Base-by-base conservation (phyloP, 805 yeast species). In the Saturnispora ahearnii region DNA sequence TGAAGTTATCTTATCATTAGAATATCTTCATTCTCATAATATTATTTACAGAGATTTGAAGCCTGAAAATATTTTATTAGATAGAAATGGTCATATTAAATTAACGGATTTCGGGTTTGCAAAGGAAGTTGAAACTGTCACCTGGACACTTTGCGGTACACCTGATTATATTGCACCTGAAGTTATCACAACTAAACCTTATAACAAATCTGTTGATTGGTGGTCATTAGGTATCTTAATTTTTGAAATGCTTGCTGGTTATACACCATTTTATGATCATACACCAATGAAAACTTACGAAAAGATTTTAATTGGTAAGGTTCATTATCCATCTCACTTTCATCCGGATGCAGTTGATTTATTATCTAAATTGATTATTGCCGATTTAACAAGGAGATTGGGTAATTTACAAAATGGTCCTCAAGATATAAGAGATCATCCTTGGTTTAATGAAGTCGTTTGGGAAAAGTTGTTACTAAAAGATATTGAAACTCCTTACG, bases 131-230 rank as follows among this genome's bases (percentile, higher is more conserved):
- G 67, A 65, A 54, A 78, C 79, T 34, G 81, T 76, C 18, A 78
- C 83, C 6, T 78, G 77, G 69, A 78, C 83, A 1, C 71, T 78
- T 53, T 78, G 83, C 63, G 83, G 83, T 44, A 78, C 83, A 1
- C 83, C 83, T 0, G 83, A 78, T 62, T 78, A 78, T 60, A 78
- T 78, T 48, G 83, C 83, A 0, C 83, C 83, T 4, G 83, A 78
- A 58, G 82, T 78, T n/a, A 78, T 78, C 26, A 77, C 83, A 3
- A 76, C 81, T 10, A 76, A 78, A 56, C 82, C 83, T 2, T 78
- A 78, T 63, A 78, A 78, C 62, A 78, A 78, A 58, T 73, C 80
- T 2, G 82, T 78, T 24, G 83, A 78, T 62, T 78, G 82, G 82
- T 78, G 83, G 83, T 75, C 80, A 2, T 72, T 78, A 55, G 83